phyloP scores from a whole-genome alignment of 805 yeast genomes.

The Saccharomyces cerevisiae region DNA sequence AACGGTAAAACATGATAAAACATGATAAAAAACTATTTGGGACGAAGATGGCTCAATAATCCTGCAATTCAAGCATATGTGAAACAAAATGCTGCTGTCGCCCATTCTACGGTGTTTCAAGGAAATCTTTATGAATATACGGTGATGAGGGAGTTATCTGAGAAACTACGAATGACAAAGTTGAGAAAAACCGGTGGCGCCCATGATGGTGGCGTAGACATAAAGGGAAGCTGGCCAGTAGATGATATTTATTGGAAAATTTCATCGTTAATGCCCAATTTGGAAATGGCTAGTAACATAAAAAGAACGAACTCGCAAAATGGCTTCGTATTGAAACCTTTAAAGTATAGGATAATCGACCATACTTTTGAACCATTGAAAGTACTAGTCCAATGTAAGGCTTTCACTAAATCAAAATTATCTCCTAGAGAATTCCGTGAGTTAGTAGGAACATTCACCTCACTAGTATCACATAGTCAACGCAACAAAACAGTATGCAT shows the following conservation, averaged over 20 bases:
- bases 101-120: constrained; percentile 27
- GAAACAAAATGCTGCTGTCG: constrained; percentile 14
- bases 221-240: constrained; percentile 24
- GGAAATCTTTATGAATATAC: constrained; percentile 29
- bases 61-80: constrained; percentile 14
- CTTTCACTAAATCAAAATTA: constrained; percentile 21
- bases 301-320: constrained; percentile 11
- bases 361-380: constrained; percentile 10
- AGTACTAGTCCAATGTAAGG: constrained; percentile 29
- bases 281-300: constrained; percentile 2
- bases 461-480: constrained; percentile 10
- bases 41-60: constrained; percentile 10
- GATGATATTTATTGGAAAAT: constrained; percentile 6
- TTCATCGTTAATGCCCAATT: neutral
- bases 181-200: constrained; percentile 27
- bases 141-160: constrained; percentile 24
- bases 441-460: constrained; percentile 25
- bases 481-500: constrained; percentile 19
- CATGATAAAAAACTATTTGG: neutral
- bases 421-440: constrained; percentile 29
- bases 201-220: constrained; percentile 30
- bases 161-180: constrained; percentile 20
- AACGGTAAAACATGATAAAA: neutral
- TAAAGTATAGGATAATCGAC: constrained; percentile 9
- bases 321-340: constrained; percentile 15